Percentiles rank a stretch among this genome's conserved stretches.
These are phyloP conservation scores for Microcyclosporella mali DNA, from an alignment of 2,329 filamentous ascomycete species.

Conservation along the genomic window DNA sequence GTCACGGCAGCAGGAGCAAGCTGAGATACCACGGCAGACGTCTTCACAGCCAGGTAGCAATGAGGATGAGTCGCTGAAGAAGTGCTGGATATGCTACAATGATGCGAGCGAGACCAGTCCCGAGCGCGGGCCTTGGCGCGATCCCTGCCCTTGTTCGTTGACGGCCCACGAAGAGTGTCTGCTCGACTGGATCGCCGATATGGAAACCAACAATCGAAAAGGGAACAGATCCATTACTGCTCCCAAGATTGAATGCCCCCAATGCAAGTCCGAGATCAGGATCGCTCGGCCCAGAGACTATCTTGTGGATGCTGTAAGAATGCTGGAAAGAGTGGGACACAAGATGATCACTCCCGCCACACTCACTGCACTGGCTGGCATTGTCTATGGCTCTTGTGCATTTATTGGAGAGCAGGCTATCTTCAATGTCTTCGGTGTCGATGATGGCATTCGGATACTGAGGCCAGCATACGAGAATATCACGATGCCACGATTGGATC, in stretches of 20 bases:
- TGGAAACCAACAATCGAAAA: conserved; percentile 58
- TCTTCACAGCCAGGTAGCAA: conserved; percentile 9
- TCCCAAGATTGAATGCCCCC: conserved; percentile 71
- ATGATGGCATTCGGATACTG: conserved; percentile 54
- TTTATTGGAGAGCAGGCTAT: conserved; percentile 56
- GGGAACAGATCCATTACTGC: conserved; percentile 39
- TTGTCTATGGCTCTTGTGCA: conserved; percentile 20
- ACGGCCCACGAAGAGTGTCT: conserved; percentile 87
- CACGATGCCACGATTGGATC: no score
- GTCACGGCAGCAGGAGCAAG: background rate
- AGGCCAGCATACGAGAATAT: conserved; percentile 22
- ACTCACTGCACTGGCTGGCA: conserved; percentile 45
- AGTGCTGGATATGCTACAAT: conserved; percentile 65
- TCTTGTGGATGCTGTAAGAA: conserved; percentile 61
- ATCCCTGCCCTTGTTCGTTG: conserved; percentile 83
- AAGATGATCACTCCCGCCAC: conserved; percentile 60
- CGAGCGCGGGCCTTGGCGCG: conserved; percentile 65
- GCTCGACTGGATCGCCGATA: conserved; percentile 87
- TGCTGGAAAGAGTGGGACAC: conserved; percentile 51
- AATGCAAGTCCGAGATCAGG: conserved; percentile 77
- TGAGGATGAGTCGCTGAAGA: conserved; percentile 39
- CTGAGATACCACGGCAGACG: conserved; percentile 4
- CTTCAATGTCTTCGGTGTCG: conserved; percentile 58
- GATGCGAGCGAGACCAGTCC: conserved; percentile 60
- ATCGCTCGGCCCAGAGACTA: conserved; percentile 69